Percentiles rank a stretch among this genome's conserved stretches.
Conservation (phyloP, 2,329 filamentous ascomycete genomes). For the Talaromyces sp. region DNA sequence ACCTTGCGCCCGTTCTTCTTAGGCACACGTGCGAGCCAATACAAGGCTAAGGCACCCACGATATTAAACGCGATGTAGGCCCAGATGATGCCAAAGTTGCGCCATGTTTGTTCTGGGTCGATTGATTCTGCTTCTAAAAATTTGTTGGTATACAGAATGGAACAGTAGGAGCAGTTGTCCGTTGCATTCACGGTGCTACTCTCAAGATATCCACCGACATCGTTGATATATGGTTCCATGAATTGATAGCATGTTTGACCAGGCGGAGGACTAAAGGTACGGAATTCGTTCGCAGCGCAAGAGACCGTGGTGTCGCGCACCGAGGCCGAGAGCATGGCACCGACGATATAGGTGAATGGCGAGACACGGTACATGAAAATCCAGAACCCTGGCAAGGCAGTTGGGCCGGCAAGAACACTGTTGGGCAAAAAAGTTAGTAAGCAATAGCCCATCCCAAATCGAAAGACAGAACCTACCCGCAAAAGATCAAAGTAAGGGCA, state of each 20-base stretch:
- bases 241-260: slow-evolving; percentile 59
- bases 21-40: slow-evolving; percentile 52
- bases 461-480: slow-evolving; percentile 20
- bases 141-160: slow-evolving; percentile 38
- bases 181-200: slow-evolving; percentile 53
- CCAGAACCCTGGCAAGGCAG: slow-evolving; percentile 64
- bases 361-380: slow-evolving; percentile 69
- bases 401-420: slow-evolving; percentile 56
- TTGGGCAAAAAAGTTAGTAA: neutral
- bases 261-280: slow-evolving; percentile 42
- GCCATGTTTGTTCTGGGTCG: slow-evolving; percentile 43
- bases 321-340: slow-evolving; percentile 34
- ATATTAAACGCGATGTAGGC: slow-evolving; percentile 50
- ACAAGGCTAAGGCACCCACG: slow-evolving; percentile 44
- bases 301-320: slow-evolving; percentile 22
- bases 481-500: slow-evolving; percentile 57
- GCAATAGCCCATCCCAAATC: neutral
- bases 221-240: slow-evolving; percentile 52
- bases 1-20: slow-evolving; percentile 7
- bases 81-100: slow-evolving; percentile 52
- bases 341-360: slow-evolving; percentile 58
- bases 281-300: slow-evolving; percentile 30
- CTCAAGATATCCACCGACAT: slow-evolving; percentile 51
- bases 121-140: slow-evolving; percentile 46
- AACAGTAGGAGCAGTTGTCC: slow-evolving; percentile 52